phyloP scores from a whole-genome alignment of 371 early-diverging fungal genomes.

The Mortierella polycephala region DNA sequence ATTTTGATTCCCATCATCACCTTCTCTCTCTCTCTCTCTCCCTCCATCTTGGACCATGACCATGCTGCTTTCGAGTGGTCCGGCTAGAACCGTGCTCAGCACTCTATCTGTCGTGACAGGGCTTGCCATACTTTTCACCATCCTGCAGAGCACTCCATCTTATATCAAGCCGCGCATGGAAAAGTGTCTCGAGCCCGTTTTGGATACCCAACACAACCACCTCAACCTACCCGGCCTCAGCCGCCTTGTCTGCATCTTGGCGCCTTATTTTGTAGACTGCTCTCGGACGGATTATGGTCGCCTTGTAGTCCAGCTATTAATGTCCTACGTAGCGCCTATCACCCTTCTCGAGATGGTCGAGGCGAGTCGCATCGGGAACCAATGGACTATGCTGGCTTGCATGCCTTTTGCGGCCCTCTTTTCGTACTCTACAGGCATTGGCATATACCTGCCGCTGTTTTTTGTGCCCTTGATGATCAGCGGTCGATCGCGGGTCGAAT shows the following conservation, averaged over 20 bases:
- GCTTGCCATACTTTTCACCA: conserved; percentile 1
- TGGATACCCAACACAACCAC: neutral
- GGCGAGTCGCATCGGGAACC: conserved; percentile 15
- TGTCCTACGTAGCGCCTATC: conserved; percentile 1
- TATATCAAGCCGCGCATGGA: conserved; percentile 2
- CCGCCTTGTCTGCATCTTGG: conserved; percentile 15
- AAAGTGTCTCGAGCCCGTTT: conserved; percentile 1
- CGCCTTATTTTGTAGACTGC: conserved; percentile 7
- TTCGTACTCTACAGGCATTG: conserved; percentile 12
- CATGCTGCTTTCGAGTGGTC: neutral
- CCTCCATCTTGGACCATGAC: neutral
- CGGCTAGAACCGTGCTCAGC: neutral
- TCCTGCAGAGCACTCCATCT: conserved; percentile 1
- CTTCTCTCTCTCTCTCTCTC: neutral
- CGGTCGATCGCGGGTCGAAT: neutral
- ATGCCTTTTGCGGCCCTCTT: conserved; percentile 13
- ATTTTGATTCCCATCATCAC: neutral
- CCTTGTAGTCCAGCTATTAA: conserved; percentile 1
- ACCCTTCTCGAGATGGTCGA: conserved; percentile 6
- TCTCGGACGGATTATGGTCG: conserved; percentile 12
- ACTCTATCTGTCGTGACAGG: conserved; percentile 4
- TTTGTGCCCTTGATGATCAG: conserved; percentile 16
- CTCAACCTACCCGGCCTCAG: conserved; percentile 9
- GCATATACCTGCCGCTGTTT: conserved; percentile 12
- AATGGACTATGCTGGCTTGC: conserved; percentile 11